phyloP scores from a whole-genome alignment of 768 basidiomycete species.

The Cubamyces sp. region DNA sequence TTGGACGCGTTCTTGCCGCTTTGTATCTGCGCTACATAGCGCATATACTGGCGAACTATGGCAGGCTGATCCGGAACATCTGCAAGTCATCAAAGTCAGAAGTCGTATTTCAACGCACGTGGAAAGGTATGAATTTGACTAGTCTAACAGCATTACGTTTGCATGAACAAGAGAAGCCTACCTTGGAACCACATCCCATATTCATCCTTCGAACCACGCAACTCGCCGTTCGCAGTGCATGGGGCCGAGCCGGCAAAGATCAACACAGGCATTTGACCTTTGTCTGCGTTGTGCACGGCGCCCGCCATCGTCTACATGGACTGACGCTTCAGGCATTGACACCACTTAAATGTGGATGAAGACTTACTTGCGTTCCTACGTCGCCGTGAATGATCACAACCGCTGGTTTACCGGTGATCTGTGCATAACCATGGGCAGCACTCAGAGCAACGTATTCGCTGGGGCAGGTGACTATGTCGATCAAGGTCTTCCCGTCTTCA shows the following conservation, averaged over 20 bases:
- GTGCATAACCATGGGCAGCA: constrained; percentile 72
- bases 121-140: neutral
- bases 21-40: constrained; percentile 61
- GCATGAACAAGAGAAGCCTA: constrained; percentile 26
- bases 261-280: constrained; percentile 60
- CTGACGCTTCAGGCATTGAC: neutral
- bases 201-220: constrained; percentile 68
- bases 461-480: constrained; percentile 67
- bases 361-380: constrained; percentile 63
- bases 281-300: constrained; percentile 73
- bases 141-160: neutral
- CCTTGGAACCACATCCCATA: constrained; percentile 79
- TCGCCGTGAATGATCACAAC: constrained; percentile 78
- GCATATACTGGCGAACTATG: constrained; percentile 79
- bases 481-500: constrained; percentile 39
- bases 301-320: constrained; percentile 60
- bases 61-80: constrained; percentile 73
- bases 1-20: constrained; percentile 56
- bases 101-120: too few species aligned
- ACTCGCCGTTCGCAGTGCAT: constrained; percentile 56
- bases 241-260: constrained; percentile 77
- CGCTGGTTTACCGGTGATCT: constrained; percentile 66
- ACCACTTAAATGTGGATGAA: too few species aligned
- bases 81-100: constrained; percentile 27
- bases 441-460: constrained; percentile 80